A percentile compares a stretch with the other conserved stretches of the same genome.
These are phyloP conservation scores for Maudiozyma serrabonitensis DNA, from an alignment of 805 yeast species.

Conservation along the genomic window DNA sequence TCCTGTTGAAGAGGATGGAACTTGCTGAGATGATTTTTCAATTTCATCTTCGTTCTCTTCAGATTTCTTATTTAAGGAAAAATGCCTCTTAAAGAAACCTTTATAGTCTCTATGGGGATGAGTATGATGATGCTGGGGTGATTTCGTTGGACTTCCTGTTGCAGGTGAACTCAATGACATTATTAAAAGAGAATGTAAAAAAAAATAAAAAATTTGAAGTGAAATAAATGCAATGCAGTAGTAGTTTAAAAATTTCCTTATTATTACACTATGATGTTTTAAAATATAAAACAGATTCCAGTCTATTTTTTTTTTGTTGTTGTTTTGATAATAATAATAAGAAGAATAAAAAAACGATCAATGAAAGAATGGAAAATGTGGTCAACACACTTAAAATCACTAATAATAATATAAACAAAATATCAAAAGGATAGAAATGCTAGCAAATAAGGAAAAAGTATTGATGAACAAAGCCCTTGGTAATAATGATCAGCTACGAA, in stretches of 20 bases:
- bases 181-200: not conserved
- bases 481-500: no score
- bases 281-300: no score
- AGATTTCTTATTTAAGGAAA: not conserved
- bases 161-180: not conserved
- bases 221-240: not conserved
- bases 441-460: no score
- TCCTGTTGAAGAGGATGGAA: not conserved
- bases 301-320: no score
- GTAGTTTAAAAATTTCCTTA: not conserved
- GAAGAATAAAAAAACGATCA: no score
- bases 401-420: no score
- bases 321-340: no score
- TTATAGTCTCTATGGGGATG: not conserved
- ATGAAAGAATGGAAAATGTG: no score
- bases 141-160: not conserved
- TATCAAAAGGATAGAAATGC: no score
- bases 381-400: no score
- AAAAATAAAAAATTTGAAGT: not conserved
- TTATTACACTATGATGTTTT: no score
- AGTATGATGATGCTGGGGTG: not conserved
- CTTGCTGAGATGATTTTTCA: not conserved
- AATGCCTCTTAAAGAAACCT: slow-evolving; percentile 1
- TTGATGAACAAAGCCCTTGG: no score
- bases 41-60: not conserved